Evolutionary conservation across 495 filamentous ascomycete genomes (phyloP), one percentile per base, ranked within the genome.

Genomic region (Penicillium turbatum): DNA sequence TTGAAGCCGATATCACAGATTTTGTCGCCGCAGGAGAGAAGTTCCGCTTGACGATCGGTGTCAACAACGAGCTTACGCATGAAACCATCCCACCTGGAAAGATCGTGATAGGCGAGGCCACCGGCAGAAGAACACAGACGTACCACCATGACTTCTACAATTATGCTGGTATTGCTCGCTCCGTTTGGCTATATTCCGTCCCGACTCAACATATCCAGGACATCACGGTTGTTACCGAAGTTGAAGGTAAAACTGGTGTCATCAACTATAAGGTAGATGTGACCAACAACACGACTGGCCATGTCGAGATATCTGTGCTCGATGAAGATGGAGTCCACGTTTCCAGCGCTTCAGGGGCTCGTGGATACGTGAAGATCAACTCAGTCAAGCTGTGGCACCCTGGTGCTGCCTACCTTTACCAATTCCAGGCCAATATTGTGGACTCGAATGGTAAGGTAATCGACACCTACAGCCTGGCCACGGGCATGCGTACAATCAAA

Each of bases 331-430:
- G 36, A n/a, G 26, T 12, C 8, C 9, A 16, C 8, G 48, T 38
- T 24, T 24, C 26, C 21, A 41, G 32, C 10, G 7, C 26, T 12
- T 40, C 48, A 1, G 48, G 48, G 6, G 27, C 35, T 10, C 15
- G 40, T 6, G 48, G 48, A 1, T 40, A 35, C 37, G 27, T 50
- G 4, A 39, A 27, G 12, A 50, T 50, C 7, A 11, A 17, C 10
- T 50, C 48, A 10, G 48, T 50, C 36, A 50, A 50, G 26, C 26
- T 50, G 15, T 50, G 48, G 48, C 48, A 50, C 21, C 48, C 48
- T 0, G 48, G 48, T 11, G 36, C 35, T 6, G 48, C 48, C 26
- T 50, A 50, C 32, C 48, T 50, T 16, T 50, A 50, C 36, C 48
- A 32, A 27, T 31, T 50, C 26, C n/a, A 40, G 11, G 48, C 37